Percentiles rank a stretch among this genome's conserved stretches.
These are phyloP conservation scores for Penicillium capsulatum DNA, from an alignment of 2,329 filamentous ascomycete genomes.

Conservation along the genomic window DNA sequence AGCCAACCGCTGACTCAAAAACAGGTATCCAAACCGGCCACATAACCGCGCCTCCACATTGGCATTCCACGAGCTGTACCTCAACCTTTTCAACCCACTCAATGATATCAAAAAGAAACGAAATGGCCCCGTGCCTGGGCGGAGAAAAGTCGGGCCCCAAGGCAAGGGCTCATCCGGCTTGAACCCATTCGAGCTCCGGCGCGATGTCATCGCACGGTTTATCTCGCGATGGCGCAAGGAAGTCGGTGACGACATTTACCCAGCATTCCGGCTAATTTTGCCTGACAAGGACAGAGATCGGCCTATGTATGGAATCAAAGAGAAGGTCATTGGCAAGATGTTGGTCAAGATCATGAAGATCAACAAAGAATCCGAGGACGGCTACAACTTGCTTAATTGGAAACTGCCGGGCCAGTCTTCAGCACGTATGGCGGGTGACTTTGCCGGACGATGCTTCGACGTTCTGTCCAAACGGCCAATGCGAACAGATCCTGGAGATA, in stretches of 20 bases:
- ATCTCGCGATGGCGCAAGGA: conserved; percentile 81
- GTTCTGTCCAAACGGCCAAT: conserved; percentile 80
- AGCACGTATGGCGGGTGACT: conserved; percentile 75
- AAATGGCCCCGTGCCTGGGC: conserved; percentile 50
- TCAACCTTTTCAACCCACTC: conserved; percentile 74
- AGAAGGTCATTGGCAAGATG: conserved; percentile 82
- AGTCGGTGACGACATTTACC: conserved; percentile 89
- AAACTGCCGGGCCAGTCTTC: conserved; percentile 72
- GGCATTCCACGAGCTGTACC: conserved; percentile 74
- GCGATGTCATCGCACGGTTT: conserved; percentile 79
- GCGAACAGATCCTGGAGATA: conserved; percentile 65
- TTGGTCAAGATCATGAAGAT: conserved; percentile 93
- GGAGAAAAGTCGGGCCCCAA: conserved; percentile 58
- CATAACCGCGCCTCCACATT: conserved; percentile 74
- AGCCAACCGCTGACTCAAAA: conserved; percentile 8
- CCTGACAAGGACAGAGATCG: conserved; percentile 90
- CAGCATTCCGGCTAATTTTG: conserved; percentile 83
- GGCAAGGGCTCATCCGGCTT: conserved; percentile 48
- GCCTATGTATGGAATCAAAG: conserved; percentile 89
- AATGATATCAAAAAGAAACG: conserved; percentile 72
- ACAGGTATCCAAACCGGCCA: conserved; percentile 75
- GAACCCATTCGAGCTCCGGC: conserved; percentile 71
- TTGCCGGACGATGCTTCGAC: conserved; percentile 83
- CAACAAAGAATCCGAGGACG: conserved; percentile 84
- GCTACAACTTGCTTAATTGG: conserved; percentile 81